Evolutionary conservation across 148 eudicot species (phyloP), one percentile per base, ranked within the genome.

Genomic region (Tetragonia tetragonoides): DNA sequence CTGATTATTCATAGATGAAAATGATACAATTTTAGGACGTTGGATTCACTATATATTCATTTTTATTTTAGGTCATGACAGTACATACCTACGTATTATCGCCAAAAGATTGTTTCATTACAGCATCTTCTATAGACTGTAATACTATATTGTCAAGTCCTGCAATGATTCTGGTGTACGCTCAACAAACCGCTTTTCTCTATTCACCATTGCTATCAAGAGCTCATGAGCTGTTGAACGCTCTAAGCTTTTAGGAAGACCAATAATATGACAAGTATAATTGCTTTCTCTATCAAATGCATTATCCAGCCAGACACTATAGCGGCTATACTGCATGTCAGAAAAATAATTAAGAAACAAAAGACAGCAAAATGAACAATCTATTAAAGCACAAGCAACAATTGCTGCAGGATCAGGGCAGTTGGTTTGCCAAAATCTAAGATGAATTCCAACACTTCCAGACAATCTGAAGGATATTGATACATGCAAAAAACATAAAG

Each of bases 261-360:
- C 99, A 93, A 77, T 91, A 95, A 82, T 89, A 93, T 53, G 99
- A 93, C 87, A 96, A 77, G 86, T 96, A 96, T 78, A 96, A 77
- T 74, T 96, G 98, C 88, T 93, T 75, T 98, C 97, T 85, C 99
- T 88, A 82, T 96, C 99, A 80, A 93, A 91, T 44, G 99, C 99
- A 93, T 96, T 98, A 24, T 96, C 98, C 82, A 96, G 81, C 99
- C 99, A 96, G 51, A 96, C 99, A n/a, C n/a, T n/a, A n/a, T n/a
- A n/a, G n/a, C n/a, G n/a, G 74, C 99, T 93, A 88, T 91, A 95
- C 99, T 95, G 99, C 88, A 90, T 44, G 65, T 79, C 78, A 79
- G 67, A 75, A 63, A 20, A 64, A 73, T 56, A 20, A 63, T 24
- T 38, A n/a, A n/a, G n/a, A n/a, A n/a, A 49, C 17, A 21, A 57